Evolutionary conservation across 768 basidiomycete species (phyloP), one percentile per base, ranked within the genome.

Genomic region (Gloeophyllum trabeum): DNA sequence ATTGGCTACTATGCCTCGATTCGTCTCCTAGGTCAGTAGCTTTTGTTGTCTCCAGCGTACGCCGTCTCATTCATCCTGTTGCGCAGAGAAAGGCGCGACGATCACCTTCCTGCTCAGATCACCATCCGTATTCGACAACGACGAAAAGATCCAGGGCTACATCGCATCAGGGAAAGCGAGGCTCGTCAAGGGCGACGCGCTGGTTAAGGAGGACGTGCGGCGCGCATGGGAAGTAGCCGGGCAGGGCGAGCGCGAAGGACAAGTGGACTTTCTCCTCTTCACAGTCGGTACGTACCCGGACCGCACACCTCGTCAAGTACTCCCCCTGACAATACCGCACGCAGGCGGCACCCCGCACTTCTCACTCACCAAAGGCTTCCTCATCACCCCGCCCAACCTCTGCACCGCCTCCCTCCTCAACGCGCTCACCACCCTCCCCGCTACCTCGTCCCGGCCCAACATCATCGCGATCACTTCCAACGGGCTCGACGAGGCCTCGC

Each of bases 61-160:
- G 10, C 28, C 16, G 28, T 10, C 28, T 32, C 10, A 10, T 32
- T 32, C 28, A 34, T 44, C 62, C 40, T 44, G 51, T 2, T 32
- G 55, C 14, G 43, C 50, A 83, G 81, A 62, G 4, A 57, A 65
- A 40, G 80, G 81, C 28, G 64, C 71, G 3, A 75, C 67, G 2
- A 75, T 83, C 0, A 79, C 79, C 0, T 82, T 79, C 49, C 64
- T 83, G 7, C 64, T 84, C 24, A 73, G 82, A 23, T 65, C 61
- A 14, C 59, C 69, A 0, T 46, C 59, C 6, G 63, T 65, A 4
- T 82, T 84, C 47, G 76, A 80, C 35, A 46, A 58, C 5, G 74
- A 84, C 48, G 59, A 61, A 19, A 49, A 47, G 2, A 69, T 85
- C n/a, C 72, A 81, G 48, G 44, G 47, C 6, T 69, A 71, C 52